phyloP scores from a whole-genome alignment of 306 rosid species.

The Vigna nakashimae region DNA sequence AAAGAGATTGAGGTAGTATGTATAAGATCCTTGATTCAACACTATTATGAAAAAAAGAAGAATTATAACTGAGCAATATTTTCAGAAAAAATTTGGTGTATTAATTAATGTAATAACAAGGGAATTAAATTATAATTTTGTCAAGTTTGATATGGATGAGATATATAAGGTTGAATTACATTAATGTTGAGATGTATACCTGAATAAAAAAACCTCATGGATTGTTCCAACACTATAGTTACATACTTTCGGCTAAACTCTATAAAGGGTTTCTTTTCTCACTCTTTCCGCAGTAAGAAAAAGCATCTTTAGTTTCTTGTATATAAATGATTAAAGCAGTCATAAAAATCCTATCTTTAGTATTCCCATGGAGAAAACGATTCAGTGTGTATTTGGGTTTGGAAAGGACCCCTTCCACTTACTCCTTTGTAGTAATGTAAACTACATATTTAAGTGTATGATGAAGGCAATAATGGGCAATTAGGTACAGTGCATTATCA shows the following conservation, averaged over 20 bases:
- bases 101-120: neutral
- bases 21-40: too few relatives aligned
- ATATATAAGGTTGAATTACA: too few relatives aligned
- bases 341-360: neutral
- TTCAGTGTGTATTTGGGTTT: neutral
- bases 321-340: constrained; percentile 13
- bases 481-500: constrained; percentile 43
- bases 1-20: too few relatives aligned
- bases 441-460: neutral
- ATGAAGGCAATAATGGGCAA: constrained; percentile 26
- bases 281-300: neutral
- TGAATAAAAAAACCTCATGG: neutral
- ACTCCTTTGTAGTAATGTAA: neutral
- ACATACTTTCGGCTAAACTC: neutral
- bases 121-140: neutral
- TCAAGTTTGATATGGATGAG: too few relatives aligned
- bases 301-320: neutral
- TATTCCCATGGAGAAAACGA: neutral
- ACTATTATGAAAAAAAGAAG: too few relatives aligned
- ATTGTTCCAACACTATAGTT: neutral
- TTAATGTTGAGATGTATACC: neutral
- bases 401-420: constrained; percentile 7
- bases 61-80: neutral
- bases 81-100: neutral
- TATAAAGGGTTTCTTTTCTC: neutral